phyloP scores from a whole-genome alignment of 768 basidiomycete species.

The Pulveroboletus frians region DNA sequence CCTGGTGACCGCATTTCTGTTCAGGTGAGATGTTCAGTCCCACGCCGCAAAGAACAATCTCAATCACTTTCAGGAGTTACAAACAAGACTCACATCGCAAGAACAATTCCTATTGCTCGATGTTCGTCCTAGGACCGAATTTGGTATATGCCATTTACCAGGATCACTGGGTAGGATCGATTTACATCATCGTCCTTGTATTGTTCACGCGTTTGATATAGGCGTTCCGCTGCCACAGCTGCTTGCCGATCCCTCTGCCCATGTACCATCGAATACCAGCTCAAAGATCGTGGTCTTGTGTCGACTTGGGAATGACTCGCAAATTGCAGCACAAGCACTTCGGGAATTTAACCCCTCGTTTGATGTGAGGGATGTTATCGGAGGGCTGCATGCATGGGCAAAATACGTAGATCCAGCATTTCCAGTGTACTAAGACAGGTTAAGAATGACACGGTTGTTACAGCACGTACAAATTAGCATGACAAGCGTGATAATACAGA shows the following conservation, averaged over 20 bases:
- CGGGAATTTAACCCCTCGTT: conserved; percentile 20
- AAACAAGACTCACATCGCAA: conserved; percentile 31
- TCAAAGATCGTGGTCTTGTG: conserved; percentile 60
- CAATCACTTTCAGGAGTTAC: conserved; percentile 43
- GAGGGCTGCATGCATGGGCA: conserved; percentile 81
- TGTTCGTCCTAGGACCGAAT: conserved; percentile 75
- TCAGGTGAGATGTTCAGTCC: conserved; percentile 32
- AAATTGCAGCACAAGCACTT: conserved; percentile 64
- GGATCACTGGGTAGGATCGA: conserved; percentile 59
- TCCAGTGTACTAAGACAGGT: conserved; percentile 62
- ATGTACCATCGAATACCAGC: conserved; percentile 28
- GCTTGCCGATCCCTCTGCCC: conserved; percentile 51
- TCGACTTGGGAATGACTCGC: conserved; percentile 89
- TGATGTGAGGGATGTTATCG: conserved; percentile 64
- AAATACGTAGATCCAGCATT: conserved; percentile 67
- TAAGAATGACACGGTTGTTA: not conserved
- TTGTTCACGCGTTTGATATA: conserved; percentile 29
- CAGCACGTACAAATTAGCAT: conserved; percentile 4
- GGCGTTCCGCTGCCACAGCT: conserved; percentile 71
- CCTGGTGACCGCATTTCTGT: conserved; percentile 40
- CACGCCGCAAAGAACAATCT: not conserved
- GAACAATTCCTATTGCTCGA: conserved; percentile 53
- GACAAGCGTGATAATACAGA: conserved; percentile 6
- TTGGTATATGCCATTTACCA: conserved; percentile 79
- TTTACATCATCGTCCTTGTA: not conserved